These are phyloP conservation scores for Cryptococcus sp. DNA, from an alignment of 1,284 basidiomycete genomes.

Conservation along the genomic window DNA sequence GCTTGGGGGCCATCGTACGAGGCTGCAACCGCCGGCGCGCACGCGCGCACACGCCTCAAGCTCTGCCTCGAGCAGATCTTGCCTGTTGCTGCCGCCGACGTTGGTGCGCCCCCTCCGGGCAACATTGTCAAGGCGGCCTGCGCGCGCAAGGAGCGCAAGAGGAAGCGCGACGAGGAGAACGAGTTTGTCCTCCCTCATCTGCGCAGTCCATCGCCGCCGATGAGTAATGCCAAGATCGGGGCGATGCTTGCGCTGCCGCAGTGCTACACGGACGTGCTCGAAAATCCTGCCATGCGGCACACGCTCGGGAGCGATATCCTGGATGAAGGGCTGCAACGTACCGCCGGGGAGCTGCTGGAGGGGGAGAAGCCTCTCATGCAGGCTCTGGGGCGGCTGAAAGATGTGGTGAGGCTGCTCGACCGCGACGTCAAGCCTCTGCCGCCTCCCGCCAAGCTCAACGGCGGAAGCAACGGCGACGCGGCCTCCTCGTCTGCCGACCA, in stretches of 20 bases:
- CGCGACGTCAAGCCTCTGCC: slow-evolving; percentile 30
- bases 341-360: slow-evolving; percentile 48
- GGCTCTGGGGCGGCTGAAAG: slow-evolving; percentile 43
- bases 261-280: slow-evolving; percentile 47
- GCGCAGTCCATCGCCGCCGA: slow-evolving; percentile 41
- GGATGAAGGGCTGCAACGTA: slow-evolving; percentile 47
- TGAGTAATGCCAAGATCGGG: slow-evolving; percentile 40
- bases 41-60: slow-evolving; percentile 36
- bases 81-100: slow-evolving; percentile 40
- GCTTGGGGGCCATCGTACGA: slow-evolving; percentile 48
- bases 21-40: slow-evolving; percentile 29
- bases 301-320: slow-evolving; percentile 47
- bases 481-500: too few species aligned
- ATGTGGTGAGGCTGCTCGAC: slow-evolving; percentile 37
- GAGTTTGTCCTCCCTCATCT: slow-evolving; percentile 43
- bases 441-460: background rate
- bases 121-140: slow-evolving; percentile 34
- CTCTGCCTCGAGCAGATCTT: slow-evolving; percentile 39
- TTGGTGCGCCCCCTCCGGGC: slow-evolving; percentile 29
- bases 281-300: slow-evolving; percentile 46
- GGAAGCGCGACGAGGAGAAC: slow-evolving; percentile 28
- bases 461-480: too few species aligned
- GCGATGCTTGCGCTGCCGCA: slow-evolving; percentile 43
- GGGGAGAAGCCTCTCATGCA: slow-evolving; percentile 49
- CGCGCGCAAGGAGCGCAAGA: slow-evolving; percentile 23